Evolutionary conservation across 2,329 filamentous ascomycete species (phyloP), one percentile per base, ranked within the genome.

Genomic region (Tolypocladium endophyticum): DNA sequence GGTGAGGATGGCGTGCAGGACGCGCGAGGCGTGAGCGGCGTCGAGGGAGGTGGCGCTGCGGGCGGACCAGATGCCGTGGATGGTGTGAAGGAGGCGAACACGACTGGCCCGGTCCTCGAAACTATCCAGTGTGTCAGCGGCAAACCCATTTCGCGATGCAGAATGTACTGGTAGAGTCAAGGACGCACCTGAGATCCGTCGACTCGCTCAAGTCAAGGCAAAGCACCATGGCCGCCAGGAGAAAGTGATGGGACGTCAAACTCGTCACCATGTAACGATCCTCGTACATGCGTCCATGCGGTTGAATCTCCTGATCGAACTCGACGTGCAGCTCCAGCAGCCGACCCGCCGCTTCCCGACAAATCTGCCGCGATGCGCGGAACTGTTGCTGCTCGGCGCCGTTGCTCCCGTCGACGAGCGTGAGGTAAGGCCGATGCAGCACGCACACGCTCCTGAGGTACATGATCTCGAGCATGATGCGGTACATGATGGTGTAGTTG

Each of bases 171-270:
- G 5, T 28, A 14, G 25, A 11, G 33, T n/a, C 43, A 16, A 20
- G 25, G 25, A 30, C 35, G 54, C 69, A 77, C 77, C 66, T 72
- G 62, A 70, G 72, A 25, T 73, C 69, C 35, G 65, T 63, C 23
- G 73, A 73, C 62, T 78, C 76, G 30, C 71, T 73, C 16, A 80
- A 68, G 62, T 81, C 79, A 3, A 86, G 68, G 60, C 81, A 86
- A 7, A 86, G 65, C 47, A 86, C 79, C 80, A 85, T 86, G 16
- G 81, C 78, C 0, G 83, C 83, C 23, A 85, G 76, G 33, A 86
- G 69, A 61, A 84, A 86, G 63, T 85, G 81, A 39, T 84, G 80
- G 28, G 80, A 71, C 6, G 79, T 79, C 53, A 85, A 67, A 3
- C 77, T 78, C 4, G 77, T 77, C 9, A 84, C 67, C 72, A 85